Base-by-base conservation (phyloP, 257 asterid genomes). In the Solanum arcanum region DNA sequence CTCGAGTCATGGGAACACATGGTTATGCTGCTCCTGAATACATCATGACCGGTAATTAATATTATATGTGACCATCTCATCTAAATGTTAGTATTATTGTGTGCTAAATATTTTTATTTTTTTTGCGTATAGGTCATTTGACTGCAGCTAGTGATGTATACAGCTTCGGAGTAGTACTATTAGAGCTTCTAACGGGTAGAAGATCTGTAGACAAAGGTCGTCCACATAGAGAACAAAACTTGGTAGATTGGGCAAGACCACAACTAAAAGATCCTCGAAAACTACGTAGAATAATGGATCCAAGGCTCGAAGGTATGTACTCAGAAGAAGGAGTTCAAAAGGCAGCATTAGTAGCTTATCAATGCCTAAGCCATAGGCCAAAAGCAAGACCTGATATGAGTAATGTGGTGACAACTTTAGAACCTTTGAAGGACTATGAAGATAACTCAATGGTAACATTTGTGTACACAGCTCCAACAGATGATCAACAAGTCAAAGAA, bases 1-100 rank as follows among this genome's bases (percentile, higher is more conserved):
- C 99, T 0, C 94, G 98, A 73, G 98, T 96, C 7, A 94, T 96
- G 98, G 99, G 99, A 62, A 96, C 99, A 1, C 97, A 93, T 1
- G 99, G 99, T 25, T 96, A 96, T 31, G 99, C 99, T 31, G 99
- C 99, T 9, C 99, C 99, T 0, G 99, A 96, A 84, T 96, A 96
- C 88, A 37, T 96, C 80, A 92, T 96, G 98, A 96, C 99, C 16
- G 98, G 98, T 95, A 88, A 85, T 39, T 37, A 9, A 73, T 7
- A 70, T 70, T 31, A 29, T 29, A 9, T 66, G 37, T 12, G 78
- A 70, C 1, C 77, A 68, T 72, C 16, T 35, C 15, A 18, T 33
- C 44, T 9, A 16, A 33, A 72, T 3, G 2, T 6, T 2, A 33
- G 35, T 33, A 9, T 29, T 75, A 41, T 23, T 75, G 6, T 13